A percentile compares a stretch with the other conserved stretches of the same genome.
Conservation (phyloP, 768 basidiomycete genomes). For the Xerocomus potaroensis region DNA sequence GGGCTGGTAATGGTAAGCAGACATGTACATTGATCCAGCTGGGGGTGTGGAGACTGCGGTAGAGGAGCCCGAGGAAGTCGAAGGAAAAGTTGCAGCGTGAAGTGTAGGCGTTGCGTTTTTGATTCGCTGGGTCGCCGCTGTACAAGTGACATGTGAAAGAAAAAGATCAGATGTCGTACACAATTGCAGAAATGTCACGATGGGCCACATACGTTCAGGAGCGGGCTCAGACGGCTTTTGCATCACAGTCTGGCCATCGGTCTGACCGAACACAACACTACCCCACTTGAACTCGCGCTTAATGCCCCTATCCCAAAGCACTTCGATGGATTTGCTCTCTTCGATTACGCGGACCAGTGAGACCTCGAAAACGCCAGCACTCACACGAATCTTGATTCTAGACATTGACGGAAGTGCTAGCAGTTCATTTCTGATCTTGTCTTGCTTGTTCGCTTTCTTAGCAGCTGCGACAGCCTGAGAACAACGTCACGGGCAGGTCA, state of each 20-base stretch:
- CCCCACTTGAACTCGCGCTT: slow-evolving; percentile 83
- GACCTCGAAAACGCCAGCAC: slow-evolving; percentile 83
- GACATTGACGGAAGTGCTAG: slow-evolving; percentile 65
- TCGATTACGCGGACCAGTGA: slow-evolving; percentile 68
- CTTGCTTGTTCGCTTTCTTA: slow-evolving; percentile 71
- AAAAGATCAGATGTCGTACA: slow-evolving; percentile 7
- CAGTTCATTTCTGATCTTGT: slow-evolving; percentile 67
- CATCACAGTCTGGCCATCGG: slow-evolving; percentile 58
- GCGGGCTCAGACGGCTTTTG: slow-evolving; percentile 65
- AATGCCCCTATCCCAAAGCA: slow-evolving; percentile 72
- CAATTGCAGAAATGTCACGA: neutral
- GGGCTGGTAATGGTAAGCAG: slow-evolving; percentile 20
- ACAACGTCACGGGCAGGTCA: neutral
- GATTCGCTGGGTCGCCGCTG: slow-evolving; percentile 18
- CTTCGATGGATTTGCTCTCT: slow-evolving; percentile 67
- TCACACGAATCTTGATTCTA: slow-evolving; percentile 80
- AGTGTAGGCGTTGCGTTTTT: slow-evolving; percentile 15
- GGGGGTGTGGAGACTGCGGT: slow-evolving; percentile 15
- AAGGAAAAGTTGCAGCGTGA: slow-evolving; percentile 23
- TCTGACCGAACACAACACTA: slow-evolving; percentile 72
- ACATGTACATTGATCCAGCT: slow-evolving; percentile 18
- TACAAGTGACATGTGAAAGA: neutral
- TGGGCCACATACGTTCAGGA: slow-evolving; percentile 40
- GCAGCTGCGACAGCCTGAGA: slow-evolving; percentile 66
- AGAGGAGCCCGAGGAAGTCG: slow-evolving; percentile 21